Base-by-base conservation (phyloP, 345 rosid species). In the Pseudoturritis turrita region DNA sequence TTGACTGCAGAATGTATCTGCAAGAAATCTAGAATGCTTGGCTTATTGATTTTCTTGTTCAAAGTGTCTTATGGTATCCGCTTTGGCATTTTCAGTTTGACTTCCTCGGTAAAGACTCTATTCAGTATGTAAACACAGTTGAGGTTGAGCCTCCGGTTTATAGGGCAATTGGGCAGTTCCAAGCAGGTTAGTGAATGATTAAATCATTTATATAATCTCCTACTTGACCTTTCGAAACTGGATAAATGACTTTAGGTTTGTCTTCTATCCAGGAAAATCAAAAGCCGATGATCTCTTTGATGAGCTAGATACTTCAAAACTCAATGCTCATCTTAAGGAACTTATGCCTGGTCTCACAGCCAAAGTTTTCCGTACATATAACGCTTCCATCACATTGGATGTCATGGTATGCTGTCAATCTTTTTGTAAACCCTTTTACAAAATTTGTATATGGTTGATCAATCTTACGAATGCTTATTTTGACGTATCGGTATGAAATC, bases 261-360 rank as follows among this genome's bases (percentile, higher is more conserved):
- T 43, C 55, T 41, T 39, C n/a, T 59, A 19, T 77, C 11, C 83
- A 96, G 98, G 86, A 47, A 96, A 96, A 77, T 83, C 76, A 33
- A 85, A 77, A 71, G 62, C 69, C 49, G 95, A 90, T 74, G 91
- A 89, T 79, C 98, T 96, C 59, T 96, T 96, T 68, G 92, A 96
- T 74, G 66, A 82, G 81, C 82, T 96, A 80, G 99, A 96, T 77
- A 96, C 99, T 15, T 82, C 79, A 72, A 96, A 92, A 82, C 85
- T 96, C 76, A 96, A 92, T 80, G 84, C 99, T 63, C 99, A 96
- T 81, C 78, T 96, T 41, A 96, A 96, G 85, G 99, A 85, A 73
- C 94, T 96, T 62, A 96, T 96, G 99, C 94, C 97, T 75, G 98
- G 97, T 73, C 97, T 96, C 56, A 96, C 99, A 52, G 99, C 99